Evolutionary conservation across 768 basidiomycete genomes (phyloP), one percentile per base, ranked within the genome.

Genomic region (Termitomyces sp.): DNA sequence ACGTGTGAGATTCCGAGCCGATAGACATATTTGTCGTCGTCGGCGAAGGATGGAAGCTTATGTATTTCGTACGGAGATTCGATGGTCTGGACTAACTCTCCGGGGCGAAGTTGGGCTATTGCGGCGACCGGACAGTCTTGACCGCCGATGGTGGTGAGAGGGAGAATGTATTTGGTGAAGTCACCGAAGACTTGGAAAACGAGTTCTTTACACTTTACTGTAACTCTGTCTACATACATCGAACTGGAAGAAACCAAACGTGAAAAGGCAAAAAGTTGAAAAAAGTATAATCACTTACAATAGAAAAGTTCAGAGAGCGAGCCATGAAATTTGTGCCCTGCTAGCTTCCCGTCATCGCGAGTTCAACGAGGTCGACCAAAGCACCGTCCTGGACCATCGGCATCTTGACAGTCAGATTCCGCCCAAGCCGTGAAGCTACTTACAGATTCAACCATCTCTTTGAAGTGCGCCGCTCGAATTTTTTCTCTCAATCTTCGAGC

Each of bases 1-100:
- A n/a, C n/a, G n/a, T n/a, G n/a, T n/a, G 80, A 77, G 33, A 2
- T 4, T 28, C 28, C 28, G 28, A 28, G 28, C n/a, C n/a, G n/a
- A n/a, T n/a, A n/a, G n/a, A n/a, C n/a, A n/a, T n/a, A n/a, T n/a
- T n/a, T n/a, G n/a, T n/a, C n/a, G n/a, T n/a, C n/a, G n/a, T n/a
- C n/a, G n/a, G n/a, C n/a, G n/a, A n/a, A n/a, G n/a, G n/a, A n/a
- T n/a, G n/a, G n/a, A n/a, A n/a, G n/a, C n/a, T n/a, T n/a, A n/a
- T 88, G 87, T 11, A 82, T 68, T 55, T 77, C 74, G 65, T 81
- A 86, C 3, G 89, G 78, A 7, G 86, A 79, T 2, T 82, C 74
- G 7, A 83, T 78, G 1, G 83, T 70, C 55, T n/a, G n/a, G n/a
- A n/a, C n/a, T n/a, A n/a, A n/a, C n/a, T n/a, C n/a, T n/a, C n/a